Base-by-base conservation (phyloP, 805 yeast genomes). In the Torulaspora maleeae region DNA sequence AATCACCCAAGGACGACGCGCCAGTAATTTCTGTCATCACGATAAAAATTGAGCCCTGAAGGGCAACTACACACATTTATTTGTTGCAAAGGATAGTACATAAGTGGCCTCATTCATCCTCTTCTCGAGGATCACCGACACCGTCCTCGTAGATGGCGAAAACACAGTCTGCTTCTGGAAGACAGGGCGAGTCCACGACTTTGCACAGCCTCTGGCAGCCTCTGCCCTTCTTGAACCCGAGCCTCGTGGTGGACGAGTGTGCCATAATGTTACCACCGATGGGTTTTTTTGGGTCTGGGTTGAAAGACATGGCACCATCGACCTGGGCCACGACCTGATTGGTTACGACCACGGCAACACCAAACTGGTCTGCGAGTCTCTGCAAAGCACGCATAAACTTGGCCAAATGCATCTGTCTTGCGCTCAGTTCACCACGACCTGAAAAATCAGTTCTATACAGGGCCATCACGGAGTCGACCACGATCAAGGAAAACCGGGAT, bases 251-350 rank as follows among this genome's bases (percentile, higher is more conserved):
- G 2, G 97, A 89, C 15, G 95, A 82, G 66, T 93, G 99, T 0
- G 98, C 99, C 64, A 93, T 83, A 56, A 93, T 93, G 61, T 93
- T 91, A 58, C 99, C 99, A 50, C 99, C 99, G 55, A 93, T 91
- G 13, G 99, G 99, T 66, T 93, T 93, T 66, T 93, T 93, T 12
- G 98, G 97, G 66, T 93, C 99, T 1, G 96, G 95, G 56, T 90
- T 89, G 65, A 82, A 90, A 22, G 79, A 75, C 67, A 74, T 73
- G 34, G 80, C 80, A 59, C 95, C 95, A 61, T 93, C 99, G 15
- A 93, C 99, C 67, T 90, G 97, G 3, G 98, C 97, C 5, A 88
- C 96, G 17, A 93, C 99, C 67, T 93, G 99, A 68, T 93, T 93
- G 1, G 95, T 86, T 37, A 93, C 88, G 5, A 93, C 89, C 8